phyloP scores from a whole-genome alignment of 495 filamentous ascomycete species.

The Achaetomiella virescens region DNA sequence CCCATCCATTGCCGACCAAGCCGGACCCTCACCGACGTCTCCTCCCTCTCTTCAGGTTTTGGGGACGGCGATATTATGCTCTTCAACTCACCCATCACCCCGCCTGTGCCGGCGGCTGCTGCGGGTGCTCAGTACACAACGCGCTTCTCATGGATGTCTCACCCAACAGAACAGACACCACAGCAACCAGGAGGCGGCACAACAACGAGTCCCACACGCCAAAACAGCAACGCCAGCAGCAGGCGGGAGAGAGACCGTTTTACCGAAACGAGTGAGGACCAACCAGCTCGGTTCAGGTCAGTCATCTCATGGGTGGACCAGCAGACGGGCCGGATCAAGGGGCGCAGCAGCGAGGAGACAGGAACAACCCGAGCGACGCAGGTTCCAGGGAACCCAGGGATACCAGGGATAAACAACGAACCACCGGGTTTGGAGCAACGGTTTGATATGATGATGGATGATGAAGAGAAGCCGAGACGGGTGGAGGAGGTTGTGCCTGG shows the following conservation, averaged over 20 bases:
- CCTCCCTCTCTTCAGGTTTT: conserved; percentile 50
- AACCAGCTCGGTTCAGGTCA: conserved; percentile 49
- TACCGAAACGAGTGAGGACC: conserved; percentile 43
- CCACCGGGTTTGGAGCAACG: conserved; percentile 30
- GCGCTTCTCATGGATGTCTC: conserved; percentile 38
- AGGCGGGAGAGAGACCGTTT: conserved; percentile 37
- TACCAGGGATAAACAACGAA: conserved; percentile 29
- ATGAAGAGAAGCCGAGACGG: conserved; percentile 27
- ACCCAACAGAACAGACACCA: neutral
- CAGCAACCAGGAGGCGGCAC: neutral
- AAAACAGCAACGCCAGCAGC: conserved; percentile 4
- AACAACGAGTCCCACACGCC: neutral
- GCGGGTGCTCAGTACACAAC: conserved; percentile 9
- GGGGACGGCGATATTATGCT: conserved; percentile 47
- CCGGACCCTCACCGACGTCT: conserved; percentile 35
- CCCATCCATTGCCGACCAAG: conserved; percentile 27
- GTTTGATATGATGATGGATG: conserved; percentile 32
- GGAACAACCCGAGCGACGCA: conserved; percentile 18
- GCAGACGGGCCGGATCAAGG: conserved; percentile 42
- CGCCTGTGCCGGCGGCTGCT: conserved; percentile 8
- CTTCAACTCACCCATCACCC: conserved; percentile 2
- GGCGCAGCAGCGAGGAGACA: conserved; percentile 25
- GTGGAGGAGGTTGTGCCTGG: conserved; percentile 17
- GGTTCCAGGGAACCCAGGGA: conserved; percentile 25
- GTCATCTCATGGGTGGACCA: conserved; percentile 58